Evolutionary conservation across 1,284 basidiomycete genomes (phyloP).

Genomic region (Malassezia brasiliensis): DNA sequence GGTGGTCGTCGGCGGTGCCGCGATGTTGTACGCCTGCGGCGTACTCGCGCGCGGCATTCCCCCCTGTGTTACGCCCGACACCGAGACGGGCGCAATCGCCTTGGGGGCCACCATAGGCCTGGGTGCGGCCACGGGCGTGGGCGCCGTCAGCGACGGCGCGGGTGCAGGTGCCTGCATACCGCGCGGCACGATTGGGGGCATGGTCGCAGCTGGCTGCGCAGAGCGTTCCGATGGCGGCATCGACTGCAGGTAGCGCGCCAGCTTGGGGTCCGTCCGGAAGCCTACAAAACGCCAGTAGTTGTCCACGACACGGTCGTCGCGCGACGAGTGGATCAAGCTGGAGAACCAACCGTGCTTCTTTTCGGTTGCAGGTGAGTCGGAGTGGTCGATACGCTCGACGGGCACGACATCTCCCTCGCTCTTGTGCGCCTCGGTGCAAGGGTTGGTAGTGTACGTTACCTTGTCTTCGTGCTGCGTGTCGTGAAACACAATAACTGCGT

Average conservation of each 20-base stretch:
- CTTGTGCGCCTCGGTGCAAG: slow-evolving; percentile 22
- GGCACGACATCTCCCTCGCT: slow-evolving; percentile 48
- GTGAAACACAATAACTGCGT: slow-evolving; percentile 47
- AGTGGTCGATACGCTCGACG: slow-evolving; percentile 30
- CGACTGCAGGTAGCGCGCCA: slow-evolving; percentile 30
- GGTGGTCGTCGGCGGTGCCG: background rate
- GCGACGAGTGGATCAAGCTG: slow-evolving; percentile 20
- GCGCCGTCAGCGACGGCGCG: background rate
- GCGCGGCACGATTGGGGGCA: too few species aligned
- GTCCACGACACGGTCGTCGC: slow-evolving; percentile 40
- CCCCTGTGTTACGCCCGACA: background rate
- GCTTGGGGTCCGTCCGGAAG: slow-evolving; percentile 37
- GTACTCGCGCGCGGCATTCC: too few species aligned
- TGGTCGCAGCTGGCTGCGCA: too few species aligned
- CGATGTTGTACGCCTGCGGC: too few species aligned
- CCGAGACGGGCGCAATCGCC: background rate
- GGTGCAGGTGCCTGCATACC: background rate
- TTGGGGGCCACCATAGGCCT: background rate
- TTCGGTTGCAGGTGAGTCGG: slow-evolving; percentile 17
- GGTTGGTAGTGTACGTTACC: slow-evolving; percentile 14
- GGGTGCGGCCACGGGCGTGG: background rate
- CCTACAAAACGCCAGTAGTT: slow-evolving; percentile 51
- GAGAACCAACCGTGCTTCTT: slow-evolving; percentile 35
- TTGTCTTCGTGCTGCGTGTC: slow-evolving; percentile 23
- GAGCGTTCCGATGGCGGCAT: slow-evolving; percentile 11